Base-by-base conservation (phyloP, 1,284 basidiomycete species). In the Ceratobasidium sp. region DNA sequence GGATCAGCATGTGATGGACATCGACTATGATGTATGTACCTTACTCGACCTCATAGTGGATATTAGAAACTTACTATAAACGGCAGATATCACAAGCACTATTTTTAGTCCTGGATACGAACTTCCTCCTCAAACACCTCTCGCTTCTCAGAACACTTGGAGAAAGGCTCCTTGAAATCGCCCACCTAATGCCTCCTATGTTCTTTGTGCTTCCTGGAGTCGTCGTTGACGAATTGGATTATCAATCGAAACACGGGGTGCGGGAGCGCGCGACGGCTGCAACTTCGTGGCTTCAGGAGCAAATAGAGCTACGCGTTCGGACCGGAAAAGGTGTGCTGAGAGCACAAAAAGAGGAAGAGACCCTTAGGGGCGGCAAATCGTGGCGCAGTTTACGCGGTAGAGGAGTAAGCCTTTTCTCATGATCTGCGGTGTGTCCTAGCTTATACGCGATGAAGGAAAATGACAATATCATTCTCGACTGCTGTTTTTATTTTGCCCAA, bases 1-100 rank as follows among this genome's bases (percentile, higher is more conserved):
- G 71, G 71, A 74, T 23, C 45, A 74, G 35, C 71, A 74, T 74
- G 71, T 74, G 1, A 74, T 74, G 71, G 71, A 74, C n/a, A 74
- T 74, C n/a, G 71, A 74, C 60, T 71, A 71, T 26, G 67, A 71
- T 33, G 67, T 71, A 58, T 26, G 67, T 23, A 45, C 42, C 39
- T 15, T 54, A 54, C 51, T 54, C n/a, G 17, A 28, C n/a, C 10
- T 15, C 23, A 11, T 26, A 11, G 31, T 17, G 35, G 37, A 31
- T 45, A 4, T 31, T 33, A 3, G 28, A 17, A 2, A 13, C 17
- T 66, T 45, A 66, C 45, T 45, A 37, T 17, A 26, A 10, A 8
- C 37, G 35, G 26, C 60, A 74, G 71, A 45, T 63, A 47, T 63
- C 71, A 2, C 71, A 74, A 74, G 71, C 58, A 2, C 35, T 74